Evolutionary conservation across 2,329 filamentous ascomycete species (phyloP).

Genomic region (Botrytis deweyae): DNA sequence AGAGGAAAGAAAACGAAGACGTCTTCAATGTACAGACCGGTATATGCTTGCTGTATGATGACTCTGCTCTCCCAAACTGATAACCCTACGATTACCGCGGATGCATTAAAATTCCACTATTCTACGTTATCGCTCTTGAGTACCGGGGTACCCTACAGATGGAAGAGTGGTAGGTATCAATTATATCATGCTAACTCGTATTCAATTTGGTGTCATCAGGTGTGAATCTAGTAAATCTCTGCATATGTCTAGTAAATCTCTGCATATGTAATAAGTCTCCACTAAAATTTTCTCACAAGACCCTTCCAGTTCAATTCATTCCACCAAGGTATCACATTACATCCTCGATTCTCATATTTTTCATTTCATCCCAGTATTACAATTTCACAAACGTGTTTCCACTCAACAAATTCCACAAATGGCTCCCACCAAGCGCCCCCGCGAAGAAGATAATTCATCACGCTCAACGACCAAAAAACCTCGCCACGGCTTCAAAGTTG

Average conservation of each 20-base stretch:
- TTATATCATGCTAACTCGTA: neutral
- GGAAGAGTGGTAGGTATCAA: neutral
- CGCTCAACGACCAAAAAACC: constrained; percentile 50
- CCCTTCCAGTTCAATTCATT: constrained; percentile 5
- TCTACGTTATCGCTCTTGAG: constrained; percentile 10
- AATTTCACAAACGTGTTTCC: neutral
- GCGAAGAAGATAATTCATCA: constrained; percentile 45
- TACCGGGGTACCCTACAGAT: neutral
- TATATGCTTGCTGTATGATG: neutral
- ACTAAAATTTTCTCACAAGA: constrained; percentile 24
- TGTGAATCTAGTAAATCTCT: neutral
- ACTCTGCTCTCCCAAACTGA: neutral
- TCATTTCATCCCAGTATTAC: neutral
- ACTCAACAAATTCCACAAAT: constrained; percentile 44
- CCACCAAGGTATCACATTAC: neutral
- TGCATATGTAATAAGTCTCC: constrained; percentile 7
- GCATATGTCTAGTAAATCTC: neutral
- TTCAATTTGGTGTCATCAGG: neutral
- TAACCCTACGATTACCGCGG: constrained; percentile 2
- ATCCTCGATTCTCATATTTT: neutral
- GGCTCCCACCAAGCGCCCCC: constrained; percentile 56
- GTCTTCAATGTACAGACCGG: neutral
- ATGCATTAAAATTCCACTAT: constrained; percentile 2
- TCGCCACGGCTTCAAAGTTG: constrained; percentile 77
- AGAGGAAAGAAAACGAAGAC: neutral